Evolutionary conservation across 371 early-diverging fungal species (phyloP), one percentile per base, ranked within the genome.

Genomic region (Dinochytrium kinnereticum): DNA sequence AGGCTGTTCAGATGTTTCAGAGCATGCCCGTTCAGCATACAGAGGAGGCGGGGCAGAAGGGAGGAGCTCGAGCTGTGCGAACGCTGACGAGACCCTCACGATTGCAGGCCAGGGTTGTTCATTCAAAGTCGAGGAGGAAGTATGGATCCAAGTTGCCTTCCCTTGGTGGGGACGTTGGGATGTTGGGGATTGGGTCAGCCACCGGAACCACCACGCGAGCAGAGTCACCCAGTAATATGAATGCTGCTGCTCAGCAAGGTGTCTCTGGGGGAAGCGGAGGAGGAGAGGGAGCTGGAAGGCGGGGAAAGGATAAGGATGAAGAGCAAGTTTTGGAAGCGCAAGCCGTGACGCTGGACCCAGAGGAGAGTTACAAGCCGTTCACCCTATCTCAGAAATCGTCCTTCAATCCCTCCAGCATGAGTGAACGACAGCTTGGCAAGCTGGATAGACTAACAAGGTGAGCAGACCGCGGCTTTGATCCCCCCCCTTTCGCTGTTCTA

Each of bases 321-420:
- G 73, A 53, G 34, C 51, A 69, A 19, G 21, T 19, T 13, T 36
- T 21, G 19, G 70, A 65, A 34, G 51, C 65, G 13, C 31, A 59
- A 38, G 57, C 68, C 17, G 68, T 40, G 7, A 31, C 66, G n/a
- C 24, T 74, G 30, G 69, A 74, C 39, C 75, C 75, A 0, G 75
- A 74, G n/a, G 70, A 69, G 30, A 68, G 68, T 26, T 73, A 68
- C 51, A 74, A 59, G 17, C 84, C 84, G 24, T 84, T 81, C 69
- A 76, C 76, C 51, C 76, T 84, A 2, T 37, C 67, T 0, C 64
- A 68, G 21, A 66, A 69, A 31, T 82, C 82, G 0, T 76, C 75
- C 44, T 84, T 78, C 49, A 76, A 78, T 30, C 72, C 77, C 3
- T 34, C 71, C 1, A 68, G 71, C n/a, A 55, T 80, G 33, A 64